Percentiles rank a stretch among this genome's conserved stretches.
These are phyloP conservation scores for Paecilomyces sp. DNA, from an alignment of 2,329 filamentous ascomycete species.

Conservation along the genomic window DNA sequence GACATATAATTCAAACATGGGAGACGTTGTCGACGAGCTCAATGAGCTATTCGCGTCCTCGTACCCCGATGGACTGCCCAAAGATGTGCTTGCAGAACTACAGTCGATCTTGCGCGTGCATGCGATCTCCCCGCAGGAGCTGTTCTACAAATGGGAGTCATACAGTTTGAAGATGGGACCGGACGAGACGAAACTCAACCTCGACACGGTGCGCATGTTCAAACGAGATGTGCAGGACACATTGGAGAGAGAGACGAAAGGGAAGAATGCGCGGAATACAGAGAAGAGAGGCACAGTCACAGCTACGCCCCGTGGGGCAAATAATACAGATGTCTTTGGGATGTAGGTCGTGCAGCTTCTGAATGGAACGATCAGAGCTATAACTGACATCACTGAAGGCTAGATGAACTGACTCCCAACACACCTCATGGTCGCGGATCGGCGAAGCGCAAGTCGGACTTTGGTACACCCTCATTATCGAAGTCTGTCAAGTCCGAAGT, in stretches of 20 bases:
- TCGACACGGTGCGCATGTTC: constrained; percentile 67
- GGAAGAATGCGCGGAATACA: constrained; percentile 56
- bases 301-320: constrained; percentile 52
- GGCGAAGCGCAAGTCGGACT: constrained; percentile 47
- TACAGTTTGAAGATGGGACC: constrained; percentile 92
- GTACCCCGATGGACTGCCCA: constrained; percentile 54
- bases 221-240: constrained; percentile 82
- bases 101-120: constrained; percentile 81
- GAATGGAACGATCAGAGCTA: constrained; percentile 2
- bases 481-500: constrained; percentile 38
- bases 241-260: constrained; percentile 68
- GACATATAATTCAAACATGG: constrained; percentile 30
- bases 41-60: constrained; percentile 53
- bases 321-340: constrained; percentile 67
- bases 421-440: constrained; percentile 44
- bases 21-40: constrained; percentile 45
- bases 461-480: constrained; percentile 39
- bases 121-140: constrained; percentile 70
- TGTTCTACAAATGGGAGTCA: constrained; percentile 98
- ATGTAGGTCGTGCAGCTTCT: constrained; percentile 50
- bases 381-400: constrained; percentile 28
- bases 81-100: constrained; percentile 74
- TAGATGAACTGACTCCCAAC: constrained; percentile 63
- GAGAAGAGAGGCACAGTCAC: constrained; percentile 55
- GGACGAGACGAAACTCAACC: constrained; percentile 64